Conservation (phyloP, 2,329 filamentous ascomycete genomes). For the Periconia digitata region DNA sequence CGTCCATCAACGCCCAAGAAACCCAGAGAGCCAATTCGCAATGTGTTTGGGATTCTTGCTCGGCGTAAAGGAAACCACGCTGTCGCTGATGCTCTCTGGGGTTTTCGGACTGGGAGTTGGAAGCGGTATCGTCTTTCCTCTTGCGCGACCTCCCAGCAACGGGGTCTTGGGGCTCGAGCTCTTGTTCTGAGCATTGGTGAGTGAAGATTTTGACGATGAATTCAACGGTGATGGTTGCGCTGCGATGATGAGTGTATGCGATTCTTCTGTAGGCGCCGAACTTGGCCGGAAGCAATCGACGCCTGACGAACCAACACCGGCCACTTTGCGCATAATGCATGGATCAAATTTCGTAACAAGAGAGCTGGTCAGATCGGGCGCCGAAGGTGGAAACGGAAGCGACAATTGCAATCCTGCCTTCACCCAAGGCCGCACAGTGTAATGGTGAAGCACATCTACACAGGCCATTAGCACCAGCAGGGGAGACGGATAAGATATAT, state of each 20-base stretch:
- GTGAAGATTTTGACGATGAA: conserved; percentile 11
- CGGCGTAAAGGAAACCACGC: conserved; percentile 25
- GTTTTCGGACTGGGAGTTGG: conserved; percentile 4
- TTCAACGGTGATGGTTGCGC: conserved; percentile 3
- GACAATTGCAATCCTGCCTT: conserved; percentile 22
- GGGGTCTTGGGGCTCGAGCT: conserved; percentile 15
- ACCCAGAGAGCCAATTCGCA: conserved; percentile 35
- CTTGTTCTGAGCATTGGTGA: conserved; percentile 13
- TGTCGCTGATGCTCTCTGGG: conserved; percentile 19
- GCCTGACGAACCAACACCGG: not conserved
- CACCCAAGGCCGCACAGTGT: conserved; percentile 33
- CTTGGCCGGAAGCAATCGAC: not conserved
- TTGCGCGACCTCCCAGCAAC: conserved; percentile 10
- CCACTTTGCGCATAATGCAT: conserved; percentile 12
- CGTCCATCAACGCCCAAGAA: conserved; percentile 26
- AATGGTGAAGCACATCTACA: conserved; percentile 22
- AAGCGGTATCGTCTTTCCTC: conserved; percentile 21
- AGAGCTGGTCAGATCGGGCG: conserved; percentile 8
- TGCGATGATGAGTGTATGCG: conserved; percentile 7
- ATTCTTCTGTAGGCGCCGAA: not conserved
- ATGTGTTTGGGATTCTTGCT: conserved; percentile 31
- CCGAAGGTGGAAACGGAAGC: conserved; percentile 14
- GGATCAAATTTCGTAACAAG: not conserved
- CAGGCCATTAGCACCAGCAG: conserved; percentile 26
- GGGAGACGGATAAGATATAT: conserved; percentile 17